Evolutionary conservation across 2,329 filamentous ascomycete genomes (phyloP).

Genomic region (Periconia macrospinosa): DNA sequence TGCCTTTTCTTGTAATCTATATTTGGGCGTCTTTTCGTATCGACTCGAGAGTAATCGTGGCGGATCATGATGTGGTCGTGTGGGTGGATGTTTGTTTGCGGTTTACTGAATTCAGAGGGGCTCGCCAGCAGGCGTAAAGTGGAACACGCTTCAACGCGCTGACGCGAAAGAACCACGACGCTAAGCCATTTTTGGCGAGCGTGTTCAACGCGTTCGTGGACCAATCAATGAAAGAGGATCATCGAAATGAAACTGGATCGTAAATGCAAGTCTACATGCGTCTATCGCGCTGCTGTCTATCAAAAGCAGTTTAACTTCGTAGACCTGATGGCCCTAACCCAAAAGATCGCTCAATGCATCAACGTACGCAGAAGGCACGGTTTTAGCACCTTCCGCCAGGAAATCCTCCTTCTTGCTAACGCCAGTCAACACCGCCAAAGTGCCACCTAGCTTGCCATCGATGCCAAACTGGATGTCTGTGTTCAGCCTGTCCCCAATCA

Average conservation of each 20-base stretch:
- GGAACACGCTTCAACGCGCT: background rate
- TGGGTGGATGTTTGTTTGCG: conserved; percentile 1
- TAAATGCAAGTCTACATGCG: background rate
- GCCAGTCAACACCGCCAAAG: conserved; percentile 86
- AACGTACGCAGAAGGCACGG: conserved; percentile 80
- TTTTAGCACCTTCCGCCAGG: conserved; percentile 66
- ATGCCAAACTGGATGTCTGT: conserved; percentile 97
- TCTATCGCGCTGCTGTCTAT: background rate
- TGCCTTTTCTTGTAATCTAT: conserved; percentile 84
- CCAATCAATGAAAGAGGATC: too few species aligned
- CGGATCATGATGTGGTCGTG: conserved; percentile 37
- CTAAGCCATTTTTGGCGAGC: too few species aligned
- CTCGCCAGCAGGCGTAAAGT: background rate
- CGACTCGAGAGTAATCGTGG: conserved; percentile 48
- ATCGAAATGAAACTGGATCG: too few species aligned
- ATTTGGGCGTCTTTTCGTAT: conserved; percentile 73
- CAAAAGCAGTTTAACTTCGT: too few species aligned
- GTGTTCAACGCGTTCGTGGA: too few species aligned
- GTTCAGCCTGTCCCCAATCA: conserved; percentile 92
- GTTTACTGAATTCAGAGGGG: background rate
- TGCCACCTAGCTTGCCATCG: conserved; percentile 87
- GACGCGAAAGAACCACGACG: too few species aligned
- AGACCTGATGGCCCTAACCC: conserved; percentile 12
- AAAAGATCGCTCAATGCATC: conserved; percentile 79
- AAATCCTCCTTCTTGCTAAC: conserved; percentile 85